phyloP scores from a whole-genome alignment of 225 moss, liverwort and hornwort species.

The Anthoceros angustus region DNA sequence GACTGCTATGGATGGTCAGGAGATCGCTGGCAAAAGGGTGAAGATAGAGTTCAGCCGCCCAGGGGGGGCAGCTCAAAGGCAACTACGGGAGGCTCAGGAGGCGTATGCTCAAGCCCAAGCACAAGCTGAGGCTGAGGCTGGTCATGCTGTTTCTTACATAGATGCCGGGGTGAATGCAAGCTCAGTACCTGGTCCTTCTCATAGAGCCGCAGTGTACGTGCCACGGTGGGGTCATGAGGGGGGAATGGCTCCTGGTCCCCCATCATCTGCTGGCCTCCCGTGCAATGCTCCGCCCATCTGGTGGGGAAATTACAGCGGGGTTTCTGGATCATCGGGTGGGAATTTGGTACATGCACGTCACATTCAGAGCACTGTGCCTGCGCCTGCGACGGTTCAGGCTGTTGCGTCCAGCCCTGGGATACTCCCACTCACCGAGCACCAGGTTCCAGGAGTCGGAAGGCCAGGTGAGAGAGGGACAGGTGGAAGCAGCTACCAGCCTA shows the following conservation, averaged over 20 bases:
- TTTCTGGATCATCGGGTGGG: slow-evolving; percentile 21
- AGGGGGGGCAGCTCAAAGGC: slow-evolving; percentile 73
- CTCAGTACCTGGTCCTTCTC: slow-evolving; percentile 20
- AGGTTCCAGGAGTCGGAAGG: slow-evolving; percentile 19
- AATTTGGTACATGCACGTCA: slow-evolving; percentile 41
- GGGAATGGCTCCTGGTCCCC: slow-evolving; percentile 27
- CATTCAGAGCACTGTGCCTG: slow-evolving; percentile 32
- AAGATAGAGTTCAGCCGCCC: slow-evolving; percentile 97
- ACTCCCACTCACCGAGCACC: slow-evolving; percentile 22
- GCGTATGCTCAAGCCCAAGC: slow-evolving; percentile 35
- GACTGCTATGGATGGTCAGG: slow-evolving; percentile 64
- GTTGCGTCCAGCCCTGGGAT: slow-evolving; percentile 27
- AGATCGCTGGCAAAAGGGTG: slow-evolving; percentile 70
- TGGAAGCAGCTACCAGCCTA: slow-evolving; percentile 14
- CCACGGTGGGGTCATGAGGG: slow-evolving; percentile 43
- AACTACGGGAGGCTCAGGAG: not conserved
- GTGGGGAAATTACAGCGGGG: slow-evolving; percentile 41
- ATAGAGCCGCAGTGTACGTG: slow-evolving; percentile 40
- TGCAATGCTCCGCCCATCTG: slow-evolving; percentile 27
- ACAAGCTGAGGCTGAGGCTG: slow-evolving; percentile 29
- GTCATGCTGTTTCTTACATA: slow-evolving; percentile 11
- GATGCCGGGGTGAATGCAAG: slow-evolving; percentile 24
- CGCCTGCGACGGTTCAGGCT: slow-evolving; percentile 26
- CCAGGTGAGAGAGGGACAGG: slow-evolving; percentile 20
- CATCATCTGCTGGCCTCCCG: slow-evolving; percentile 27